Evolutionary conservation across 768 basidiomycete species (phyloP).

Genomic region (Tephrocybe sp.): DNA sequence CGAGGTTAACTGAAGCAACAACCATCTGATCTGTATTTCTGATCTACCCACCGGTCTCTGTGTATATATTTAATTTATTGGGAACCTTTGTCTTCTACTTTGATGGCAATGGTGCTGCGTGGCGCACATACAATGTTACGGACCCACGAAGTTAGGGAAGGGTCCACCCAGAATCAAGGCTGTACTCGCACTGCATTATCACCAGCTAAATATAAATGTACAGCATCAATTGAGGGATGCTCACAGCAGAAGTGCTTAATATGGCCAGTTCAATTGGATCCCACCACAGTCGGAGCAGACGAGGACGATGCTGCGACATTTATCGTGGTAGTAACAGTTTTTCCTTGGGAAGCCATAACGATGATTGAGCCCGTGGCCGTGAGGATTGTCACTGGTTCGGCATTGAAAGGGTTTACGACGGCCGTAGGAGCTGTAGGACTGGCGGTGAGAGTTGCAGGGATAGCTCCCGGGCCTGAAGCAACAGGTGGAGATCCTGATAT

Average conservation of each 20-base stretch:
- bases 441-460: background rate
- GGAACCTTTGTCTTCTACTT: background rate
- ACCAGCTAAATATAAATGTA: no score
- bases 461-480: background rate
- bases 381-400: slow-evolving; percentile 7
- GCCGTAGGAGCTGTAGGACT: no score
- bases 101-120: no score
- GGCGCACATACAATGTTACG: no score
- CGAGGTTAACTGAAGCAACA: slow-evolving; percentile 54
- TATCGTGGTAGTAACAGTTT: slow-evolving; percentile 2
- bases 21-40: background rate
- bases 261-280: no score
- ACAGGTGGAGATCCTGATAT: background rate
- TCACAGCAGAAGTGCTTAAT: no score
- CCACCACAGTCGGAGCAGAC: background rate
- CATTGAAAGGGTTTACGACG: background rate
- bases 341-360: slow-evolving; percentile 12
- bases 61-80: slow-evolving; percentile 3
- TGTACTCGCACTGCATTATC: no score
- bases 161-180: no score
- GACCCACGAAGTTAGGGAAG: no score
- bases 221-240: no score
- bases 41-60: background rate
- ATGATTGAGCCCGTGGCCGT: slow-evolving; percentile 7
- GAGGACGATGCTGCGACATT: background rate